These are phyloP conservation scores for Wallacemonas rigidus DNA, from an alignment of 208 protist genomes.

Conservation along the genomic window DNA sequence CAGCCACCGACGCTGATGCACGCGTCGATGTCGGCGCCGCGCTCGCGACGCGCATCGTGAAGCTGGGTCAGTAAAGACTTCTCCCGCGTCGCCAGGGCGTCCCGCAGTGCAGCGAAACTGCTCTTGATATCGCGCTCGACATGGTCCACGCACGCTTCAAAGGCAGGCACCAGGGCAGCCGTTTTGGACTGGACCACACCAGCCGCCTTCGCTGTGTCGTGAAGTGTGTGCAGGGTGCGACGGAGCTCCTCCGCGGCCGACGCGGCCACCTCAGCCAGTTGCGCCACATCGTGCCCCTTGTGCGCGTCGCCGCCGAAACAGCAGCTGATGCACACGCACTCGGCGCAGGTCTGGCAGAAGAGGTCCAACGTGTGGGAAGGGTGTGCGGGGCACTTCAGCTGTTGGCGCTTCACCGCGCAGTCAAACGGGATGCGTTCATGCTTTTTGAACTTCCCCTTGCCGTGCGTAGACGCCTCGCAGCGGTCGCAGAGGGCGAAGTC, in stretches of 20 bases:
- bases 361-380: constrained; percentile 54
- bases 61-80: constrained; percentile 28
- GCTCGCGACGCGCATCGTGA: not conserved
- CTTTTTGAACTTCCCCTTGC: constrained; percentile 55
- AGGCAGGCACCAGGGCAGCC: constrained; percentile 16
- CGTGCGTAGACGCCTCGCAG: constrained; percentile 52
- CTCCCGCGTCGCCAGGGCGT: constrained; percentile 34
- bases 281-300: constrained; percentile 57
- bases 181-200: constrained; percentile 9
- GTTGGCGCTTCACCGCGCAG: constrained; percentile 26
- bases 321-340: constrained; percentile 65
- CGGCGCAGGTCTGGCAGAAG: constrained; percentile 64
- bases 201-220: constrained; percentile 12
- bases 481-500: constrained; percentile 66
- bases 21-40: not conserved
- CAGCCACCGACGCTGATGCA: constrained; percentile 2
- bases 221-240: constrained; percentile 17
- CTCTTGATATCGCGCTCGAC: constrained; percentile 36
- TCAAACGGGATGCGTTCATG: constrained; percentile 56
- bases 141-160: constrained; percentile 21
- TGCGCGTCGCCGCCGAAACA: constrained; percentile 67
- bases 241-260: constrained; percentile 16
- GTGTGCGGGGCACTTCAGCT: constrained; percentile 42
- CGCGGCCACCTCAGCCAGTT: constrained; percentile 39
- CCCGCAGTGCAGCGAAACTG: constrained; percentile 27